A percentile compares a stretch with the other conserved stretches of the same genome.
Evolutionary conservation across 768 basidiomycete genomes (phyloP).

Genomic region (Auricularia auricula-judae): DNA sequence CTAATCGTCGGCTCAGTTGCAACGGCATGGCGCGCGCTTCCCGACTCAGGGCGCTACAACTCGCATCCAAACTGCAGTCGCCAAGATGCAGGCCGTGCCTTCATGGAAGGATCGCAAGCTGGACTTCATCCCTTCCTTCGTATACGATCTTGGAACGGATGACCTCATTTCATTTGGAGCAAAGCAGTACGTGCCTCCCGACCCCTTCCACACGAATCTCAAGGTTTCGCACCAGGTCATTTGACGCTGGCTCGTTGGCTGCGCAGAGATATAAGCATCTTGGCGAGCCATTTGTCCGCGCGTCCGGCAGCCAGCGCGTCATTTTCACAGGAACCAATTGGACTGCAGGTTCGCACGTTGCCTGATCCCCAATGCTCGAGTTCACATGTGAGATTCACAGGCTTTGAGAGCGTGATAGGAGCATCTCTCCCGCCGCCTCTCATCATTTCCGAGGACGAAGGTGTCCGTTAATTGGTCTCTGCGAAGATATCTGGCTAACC

Average conservation of each 20-base stretch:
- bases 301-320: constrained; percentile 45
- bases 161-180: constrained; percentile 61
- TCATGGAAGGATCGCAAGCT: constrained; percentile 35
- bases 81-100: constrained; percentile 40
- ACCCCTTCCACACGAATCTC: not conserved
- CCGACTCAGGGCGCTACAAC: constrained; percentile 44
- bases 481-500: constrained; percentile 2
- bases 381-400: constrained; percentile 21
- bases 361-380: not conserved
- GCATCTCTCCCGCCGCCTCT: constrained; percentile 34
- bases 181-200: constrained; percentile 35
- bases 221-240: constrained; percentile 24
- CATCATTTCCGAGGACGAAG: constrained; percentile 46
- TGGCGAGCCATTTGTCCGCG: constrained; percentile 42
- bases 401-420: constrained; percentile 46
- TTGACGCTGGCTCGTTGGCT: constrained; percentile 38
- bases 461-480: constrained; percentile 24
- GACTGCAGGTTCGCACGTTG: constrained; percentile 37
- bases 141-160: constrained; percentile 44
- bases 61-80: constrained; percentile 35
- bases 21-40: constrained; percentile 72
- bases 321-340: constrained; percentile 60
- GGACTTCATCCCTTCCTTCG: constrained; percentile 47
- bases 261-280: constrained; percentile 45
- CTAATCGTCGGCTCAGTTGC: constrained; percentile 35